Evolutionary conservation across 176 grass and related monocot genomes (phyloP).

Genomic region (Coix lacrymajobi): DNA sequence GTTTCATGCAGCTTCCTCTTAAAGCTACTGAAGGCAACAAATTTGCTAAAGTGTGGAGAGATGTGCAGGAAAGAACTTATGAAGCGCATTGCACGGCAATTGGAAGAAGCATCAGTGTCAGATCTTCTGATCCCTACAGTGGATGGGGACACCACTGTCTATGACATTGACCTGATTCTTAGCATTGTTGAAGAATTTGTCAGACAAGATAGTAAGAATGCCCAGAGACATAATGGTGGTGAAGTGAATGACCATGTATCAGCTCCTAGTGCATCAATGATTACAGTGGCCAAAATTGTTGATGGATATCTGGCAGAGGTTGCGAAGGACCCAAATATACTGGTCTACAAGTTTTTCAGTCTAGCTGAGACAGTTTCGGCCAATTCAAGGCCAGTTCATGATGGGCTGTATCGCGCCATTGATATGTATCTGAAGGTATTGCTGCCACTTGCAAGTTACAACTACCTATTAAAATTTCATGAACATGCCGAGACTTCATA

Average conservation of each 20-base stretch:
- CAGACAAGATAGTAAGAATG: constrained; percentile 52
- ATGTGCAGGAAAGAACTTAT: constrained; percentile 78
- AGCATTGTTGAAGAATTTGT: constrained; percentile 87
- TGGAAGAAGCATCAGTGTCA: constrained; percentile 71
- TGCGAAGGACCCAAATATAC: constrained; percentile 72
- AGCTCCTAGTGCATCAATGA: constrained; percentile 51
- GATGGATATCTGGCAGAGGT: constrained; percentile 87
- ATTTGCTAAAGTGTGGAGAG: constrained; percentile 58
- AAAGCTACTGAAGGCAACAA: constrained; percentile 81
- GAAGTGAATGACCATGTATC: constrained; percentile 47
- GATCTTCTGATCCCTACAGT: constrained; percentile 86
- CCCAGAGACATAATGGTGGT: constrained; percentile 34
- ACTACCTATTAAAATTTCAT: constrained; percentile 10
- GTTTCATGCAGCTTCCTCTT: constrained; percentile 93
- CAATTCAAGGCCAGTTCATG: constrained; percentile 73
- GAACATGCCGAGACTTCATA: neutral
- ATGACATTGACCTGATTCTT: constrained; percentile 83
- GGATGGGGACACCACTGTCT: constrained; percentile 58
- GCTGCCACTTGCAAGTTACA: neutral
- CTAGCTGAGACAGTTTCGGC: constrained; percentile 66
- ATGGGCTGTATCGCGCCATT: constrained; percentile 82
- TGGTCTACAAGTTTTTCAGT: constrained; percentile 68
- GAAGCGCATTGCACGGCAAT: constrained; percentile 78
- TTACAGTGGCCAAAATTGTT: constrained; percentile 68
- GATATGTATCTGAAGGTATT: constrained; percentile 97